These are phyloP conservation scores for Sparassis latifolia DNA, from an alignment of 1,284 basidiomycete genomes.

Conservation along the genomic window DNA sequence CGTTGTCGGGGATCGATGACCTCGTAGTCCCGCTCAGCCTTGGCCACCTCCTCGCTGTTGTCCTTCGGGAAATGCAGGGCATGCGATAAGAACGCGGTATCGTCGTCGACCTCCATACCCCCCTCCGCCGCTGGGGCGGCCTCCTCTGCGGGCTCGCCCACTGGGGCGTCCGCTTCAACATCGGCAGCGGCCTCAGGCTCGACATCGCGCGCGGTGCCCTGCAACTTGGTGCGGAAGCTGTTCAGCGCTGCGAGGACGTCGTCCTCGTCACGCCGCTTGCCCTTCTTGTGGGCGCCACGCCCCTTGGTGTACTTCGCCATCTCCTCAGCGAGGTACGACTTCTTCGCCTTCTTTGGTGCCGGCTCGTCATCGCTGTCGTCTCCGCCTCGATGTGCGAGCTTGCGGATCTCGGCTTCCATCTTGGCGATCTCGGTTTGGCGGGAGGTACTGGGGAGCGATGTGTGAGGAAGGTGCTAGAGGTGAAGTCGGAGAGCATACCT, in stretches of 20 bases:
- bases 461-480: conserved; percentile 2
- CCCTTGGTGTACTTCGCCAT: conserved; percentile 72
- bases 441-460: conserved; percentile 39
- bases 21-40: conserved; percentile 87
- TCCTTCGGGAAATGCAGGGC: conserved; percentile 75
- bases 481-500: conserved; percentile 29
- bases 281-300: conserved; percentile 55
- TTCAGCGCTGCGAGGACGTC: conserved; percentile 68
- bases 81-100: conserved; percentile 76
- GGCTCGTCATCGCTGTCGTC: conserved; percentile 56
- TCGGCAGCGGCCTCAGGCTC: conserved; percentile 20
- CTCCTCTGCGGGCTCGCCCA: conserved; percentile 17
- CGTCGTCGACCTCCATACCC: conserved; percentile 76
- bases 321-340: conserved; percentile 74
- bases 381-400: conserved; percentile 50
- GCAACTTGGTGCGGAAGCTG: conserved; percentile 68
- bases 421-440: conserved; percentile 77
- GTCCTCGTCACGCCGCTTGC: conserved; percentile 65
- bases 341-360: conserved; percentile 52
- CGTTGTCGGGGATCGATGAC: conserved; percentile 77
- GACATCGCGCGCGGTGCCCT: conserved; percentile 33
- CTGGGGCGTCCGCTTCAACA: conserved; percentile 19
- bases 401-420: conserved; percentile 85
- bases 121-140: conserved; percentile 3
- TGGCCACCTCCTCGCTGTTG: conserved; percentile 64